phyloP scores from a whole-genome alignment of 495 filamentous ascomycete species.

The Xylaria cubensis region DNA sequence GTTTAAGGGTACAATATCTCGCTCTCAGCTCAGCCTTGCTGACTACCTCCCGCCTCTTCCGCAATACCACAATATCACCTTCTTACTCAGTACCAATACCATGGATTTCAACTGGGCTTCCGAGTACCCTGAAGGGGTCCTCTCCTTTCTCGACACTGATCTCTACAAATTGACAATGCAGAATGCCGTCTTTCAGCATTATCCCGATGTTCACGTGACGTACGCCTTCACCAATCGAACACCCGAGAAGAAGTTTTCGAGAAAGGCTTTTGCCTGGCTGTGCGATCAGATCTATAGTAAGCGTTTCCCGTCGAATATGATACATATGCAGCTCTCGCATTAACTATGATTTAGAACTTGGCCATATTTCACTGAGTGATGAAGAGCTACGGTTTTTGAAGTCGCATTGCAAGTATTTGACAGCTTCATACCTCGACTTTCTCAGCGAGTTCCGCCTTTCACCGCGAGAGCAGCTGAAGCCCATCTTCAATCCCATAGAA shows the following conservation, averaged over 20 bases:
- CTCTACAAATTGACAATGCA: constrained; percentile 99
- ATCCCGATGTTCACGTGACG: constrained; percentile 81
- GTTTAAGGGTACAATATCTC: not conserved
- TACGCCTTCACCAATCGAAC: constrained; percentile 96
- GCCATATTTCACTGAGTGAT: constrained; percentile 72
- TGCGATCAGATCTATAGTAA: constrained; percentile 78
- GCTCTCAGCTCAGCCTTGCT: not conserved
- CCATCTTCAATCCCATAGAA: constrained; percentile 68
- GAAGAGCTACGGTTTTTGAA: constrained; percentile 84
- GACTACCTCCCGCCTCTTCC: not conserved
- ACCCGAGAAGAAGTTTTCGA: constrained; percentile 86
- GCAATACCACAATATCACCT: not conserved
- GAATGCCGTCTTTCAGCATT: constrained; percentile 91
- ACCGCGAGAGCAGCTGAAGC: constrained; percentile 77
- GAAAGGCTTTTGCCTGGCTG: constrained; percentile 85
- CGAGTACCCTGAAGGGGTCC: constrained; percentile 71
- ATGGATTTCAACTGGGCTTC: constrained; percentile 66
- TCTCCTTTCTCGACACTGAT: constrained; percentile 94
- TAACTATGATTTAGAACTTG: constrained; percentile 65
- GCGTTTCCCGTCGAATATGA: constrained; percentile 26
- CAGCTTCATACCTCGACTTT: constrained; percentile 75
- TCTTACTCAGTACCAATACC: not conserved
- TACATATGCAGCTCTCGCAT: not conserved
- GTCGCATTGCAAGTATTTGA: constrained; percentile 81
- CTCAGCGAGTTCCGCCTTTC: constrained; percentile 80